A percentile compares a stretch with the other conserved stretches of the same genome.
phyloP scores from a whole-genome alignment of 495 filamentous ascomycete species.

The Haplographium delicatum region DNA sequence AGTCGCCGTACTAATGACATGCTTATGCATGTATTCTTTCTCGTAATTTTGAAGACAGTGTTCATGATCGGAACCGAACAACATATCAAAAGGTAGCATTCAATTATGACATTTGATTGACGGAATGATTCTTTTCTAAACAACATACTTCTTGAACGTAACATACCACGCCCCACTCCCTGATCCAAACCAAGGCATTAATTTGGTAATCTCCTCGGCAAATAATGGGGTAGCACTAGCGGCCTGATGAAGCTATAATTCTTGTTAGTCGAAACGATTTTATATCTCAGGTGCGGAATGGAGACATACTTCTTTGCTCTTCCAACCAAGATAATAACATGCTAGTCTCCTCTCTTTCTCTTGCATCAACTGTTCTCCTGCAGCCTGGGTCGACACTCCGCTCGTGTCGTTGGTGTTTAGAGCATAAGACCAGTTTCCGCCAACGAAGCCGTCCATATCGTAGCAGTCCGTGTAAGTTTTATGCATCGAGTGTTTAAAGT shows the following conservation, averaged over 20 bases:
- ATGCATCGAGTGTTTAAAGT: background rate
- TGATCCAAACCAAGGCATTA: background rate
- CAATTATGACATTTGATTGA: no score
- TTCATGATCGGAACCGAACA: no score
- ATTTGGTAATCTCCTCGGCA: constrained; percentile 1
- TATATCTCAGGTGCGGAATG: no score
- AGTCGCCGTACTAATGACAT: no score
- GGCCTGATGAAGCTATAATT: background rate
- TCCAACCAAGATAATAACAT: constrained; percentile 2
- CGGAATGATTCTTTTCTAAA: background rate
- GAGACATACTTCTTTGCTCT: background rate
- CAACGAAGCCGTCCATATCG: background rate
- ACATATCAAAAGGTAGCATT: no score
- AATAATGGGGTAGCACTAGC: background rate
- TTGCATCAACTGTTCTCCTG: background rate
- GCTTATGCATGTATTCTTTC: no score
- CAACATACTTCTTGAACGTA: background rate
- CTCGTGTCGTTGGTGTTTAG: background rate
- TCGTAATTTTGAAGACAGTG: no score
- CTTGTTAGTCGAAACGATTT: background rate
- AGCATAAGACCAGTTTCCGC: background rate
- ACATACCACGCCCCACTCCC: constrained; percentile 3
- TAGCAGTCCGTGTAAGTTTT: constrained; percentile 5
- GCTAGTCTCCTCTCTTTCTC: constrained; percentile 3
- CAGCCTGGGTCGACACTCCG: background rate